These are phyloP conservation scores for Fraxinus anomala DNA, from an alignment of 257 asterid species.

Conservation along the genomic window DNA sequence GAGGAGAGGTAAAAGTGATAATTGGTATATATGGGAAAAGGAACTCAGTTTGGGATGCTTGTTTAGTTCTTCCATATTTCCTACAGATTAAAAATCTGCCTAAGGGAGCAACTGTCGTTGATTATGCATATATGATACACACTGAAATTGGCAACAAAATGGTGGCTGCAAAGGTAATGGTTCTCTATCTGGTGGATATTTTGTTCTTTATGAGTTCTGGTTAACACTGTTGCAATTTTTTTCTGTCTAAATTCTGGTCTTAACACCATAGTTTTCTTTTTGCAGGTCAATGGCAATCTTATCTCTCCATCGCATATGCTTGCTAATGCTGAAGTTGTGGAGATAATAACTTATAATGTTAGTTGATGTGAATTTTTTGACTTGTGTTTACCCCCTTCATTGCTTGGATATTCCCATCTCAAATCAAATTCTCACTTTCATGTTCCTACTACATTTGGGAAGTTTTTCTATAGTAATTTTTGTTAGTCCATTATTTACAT, in stretches of 20 bases:
- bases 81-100: constrained; percentile 85
- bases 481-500: background rate
- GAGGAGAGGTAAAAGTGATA: constrained; percentile 71
- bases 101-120: constrained; percentile 76
- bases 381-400: constrained; percentile 13
- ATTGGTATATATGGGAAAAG: constrained; percentile 10
- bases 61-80: constrained; percentile 1
- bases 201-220: constrained; percentile 12
- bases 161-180: constrained; percentile 88
- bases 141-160: constrained; percentile 87
- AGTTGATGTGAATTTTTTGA: constrained; percentile 35
- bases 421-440: background rate
- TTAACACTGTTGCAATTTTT: background rate
- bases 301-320: constrained; percentile 79
- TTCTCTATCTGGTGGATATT: constrained; percentile 3
- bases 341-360: constrained; percentile 75
- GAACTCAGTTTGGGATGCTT: constrained; percentile 18
- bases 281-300: constrained; percentile 90
- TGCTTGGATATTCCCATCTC: background rate
- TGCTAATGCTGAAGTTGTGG: constrained; percentile 92
- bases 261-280: constrained; percentile 20
- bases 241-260: constrained; percentile 14
- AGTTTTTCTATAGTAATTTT: background rate
- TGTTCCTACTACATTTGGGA: background rate
- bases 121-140: constrained; percentile 90